Base-by-base conservation (phyloP, 768 basidiomycete genomes). In the Pilatotrama ljubarskyi region DNA sequence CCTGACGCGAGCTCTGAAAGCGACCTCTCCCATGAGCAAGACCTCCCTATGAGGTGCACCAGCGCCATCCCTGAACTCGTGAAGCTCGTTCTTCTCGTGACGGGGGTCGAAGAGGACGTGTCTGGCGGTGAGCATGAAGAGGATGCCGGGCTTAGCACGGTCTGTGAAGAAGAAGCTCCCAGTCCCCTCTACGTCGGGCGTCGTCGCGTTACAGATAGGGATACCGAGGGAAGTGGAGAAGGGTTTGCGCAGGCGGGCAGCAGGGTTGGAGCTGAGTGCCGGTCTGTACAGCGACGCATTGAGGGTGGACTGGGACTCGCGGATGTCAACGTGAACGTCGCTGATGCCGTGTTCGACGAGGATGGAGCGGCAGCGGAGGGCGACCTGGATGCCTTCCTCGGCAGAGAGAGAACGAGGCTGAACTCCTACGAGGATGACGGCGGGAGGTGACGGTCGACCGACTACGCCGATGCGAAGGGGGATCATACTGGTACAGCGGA, bases 181-280 rank as follows among this genome's bases (percentile, higher is more conserved):
- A 0, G 69, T 70, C 2, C 69, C 69, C 58, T 63, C 62, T 35
- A 68, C n/a, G 44, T 38, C 15, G 44, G 60, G 43, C n/a, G 60
- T 58, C 13, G 17, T 36, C 18, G 36, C 60, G 58, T 70, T 37
- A 53, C 65, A 55, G 51, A 69, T 66, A 0, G 36, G 53, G 15
- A 69, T 64, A 54, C 70, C 66, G n/a, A 71, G 68, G 18, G 64
- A 15, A 35, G 72, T 68, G 54, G 75, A 58, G 52, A 75, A 61
- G 25, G 68, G 73, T 15, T 68, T 61, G n/a, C 64, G 62, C 43
- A 66, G 61, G 15, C 56, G 22, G 35, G 46, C 61, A 22, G 67
- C 68, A 52, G 66, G 17, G 57, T 70, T 51, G 49, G 51, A 35
- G 55, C 24, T 54, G 51, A 49, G 15, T 58, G 54, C 60, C 46